Conservation (phyloP, 768 basidiomycete species). For the Coprinellus micaceus region DNA sequence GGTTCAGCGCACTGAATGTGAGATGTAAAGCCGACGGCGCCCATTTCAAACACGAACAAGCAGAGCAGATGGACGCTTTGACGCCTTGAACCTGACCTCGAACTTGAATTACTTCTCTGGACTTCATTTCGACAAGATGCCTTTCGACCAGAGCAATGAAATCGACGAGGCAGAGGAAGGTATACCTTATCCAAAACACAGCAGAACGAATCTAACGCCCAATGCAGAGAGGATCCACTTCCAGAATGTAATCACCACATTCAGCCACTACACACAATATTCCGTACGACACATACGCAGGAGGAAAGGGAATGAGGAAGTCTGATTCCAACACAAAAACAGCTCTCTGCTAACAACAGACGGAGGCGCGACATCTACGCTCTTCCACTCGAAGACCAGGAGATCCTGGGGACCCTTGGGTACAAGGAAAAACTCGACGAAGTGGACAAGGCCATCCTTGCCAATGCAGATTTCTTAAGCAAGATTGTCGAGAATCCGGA, state of each 20-base stretch:
- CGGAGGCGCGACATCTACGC: conserved; percentile 76
- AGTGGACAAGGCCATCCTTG: conserved; percentile 77
- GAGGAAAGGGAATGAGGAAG: not conserved
- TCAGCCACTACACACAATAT: conserved; percentile 71
- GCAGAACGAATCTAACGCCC: no score
- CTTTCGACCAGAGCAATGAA: not conserved
- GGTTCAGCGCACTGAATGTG: no score
- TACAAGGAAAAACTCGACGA: conserved; percentile 76
- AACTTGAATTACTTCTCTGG: not conserved
- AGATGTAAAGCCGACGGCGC: not conserved
- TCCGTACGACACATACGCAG: conserved; percentile 46
- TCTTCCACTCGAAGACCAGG: conserved; percentile 66
- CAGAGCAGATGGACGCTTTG: not conserved
- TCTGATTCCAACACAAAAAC: conserved; percentile 5
- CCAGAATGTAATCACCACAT: conserved; percentile 68
- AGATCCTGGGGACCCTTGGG: conserved; percentile 61
- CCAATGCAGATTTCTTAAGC: conserved; percentile 74
- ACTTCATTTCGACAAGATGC: not conserved
- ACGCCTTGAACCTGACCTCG: not conserved
- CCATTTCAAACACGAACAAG: not conserved
- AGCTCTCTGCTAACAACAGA: conserved; percentile 54
- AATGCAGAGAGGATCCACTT: conserved; percentile 66
- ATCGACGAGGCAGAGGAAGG: conserved; percentile 33
- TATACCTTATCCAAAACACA: no score
- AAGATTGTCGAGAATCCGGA: conserved; percentile 75